Base-by-base conservation (phyloP, 2,329 filamentous ascomycete genomes). In the Shiraia bambusicola region DNA sequence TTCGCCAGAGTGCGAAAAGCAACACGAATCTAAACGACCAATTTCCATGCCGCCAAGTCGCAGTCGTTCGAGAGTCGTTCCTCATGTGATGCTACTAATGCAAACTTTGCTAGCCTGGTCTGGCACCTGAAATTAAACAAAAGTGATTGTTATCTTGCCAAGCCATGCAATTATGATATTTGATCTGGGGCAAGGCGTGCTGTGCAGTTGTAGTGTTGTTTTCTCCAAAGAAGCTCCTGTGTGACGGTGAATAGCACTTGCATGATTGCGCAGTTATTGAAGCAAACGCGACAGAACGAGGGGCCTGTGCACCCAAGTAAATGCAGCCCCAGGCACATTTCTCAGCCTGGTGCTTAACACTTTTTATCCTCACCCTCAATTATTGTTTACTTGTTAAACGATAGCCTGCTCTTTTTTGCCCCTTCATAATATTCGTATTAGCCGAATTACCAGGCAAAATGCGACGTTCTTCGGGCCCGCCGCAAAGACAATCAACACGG, bases 1-100 rank as follows among this genome's bases (percentile, higher is more conserved):
- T 66, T 54, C 54, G 53, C 55, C 52, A 56, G 44, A 57, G 52
- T 56, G 59, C 57, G 47, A 63, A 63, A 67, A 67, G 55, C 54
- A 50, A 57, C 45, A 63, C 53, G 52, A 63, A 59, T 61, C 52
- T 63, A 62, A 46, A 59, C 49, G 51, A 52, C 50, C 43, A 42
- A 50, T 34, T 40, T 37, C 19, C 19, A 22, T 22, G 19, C 19
- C 19, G 19, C 19, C 19, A 22, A 22, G 19, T 22, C 8, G 19
- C 19, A 5, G 19, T 22, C 19, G 4, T 22, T 22, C 19, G 19
- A 4, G 19, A 37, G 39, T 49, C 15, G 12, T 12, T 13, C 15
- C 33, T 5, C 29, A 31, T 14, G 29, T 22, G 19, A 22, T 22
- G n/a, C n/a, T 22, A 8, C 8, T 22, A 8, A 22, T 22, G 19